Evolutionary conservation across 1,139 yeast genomes (phyloP).

Genomic region (Blastobotrys capitulatus): DNA sequence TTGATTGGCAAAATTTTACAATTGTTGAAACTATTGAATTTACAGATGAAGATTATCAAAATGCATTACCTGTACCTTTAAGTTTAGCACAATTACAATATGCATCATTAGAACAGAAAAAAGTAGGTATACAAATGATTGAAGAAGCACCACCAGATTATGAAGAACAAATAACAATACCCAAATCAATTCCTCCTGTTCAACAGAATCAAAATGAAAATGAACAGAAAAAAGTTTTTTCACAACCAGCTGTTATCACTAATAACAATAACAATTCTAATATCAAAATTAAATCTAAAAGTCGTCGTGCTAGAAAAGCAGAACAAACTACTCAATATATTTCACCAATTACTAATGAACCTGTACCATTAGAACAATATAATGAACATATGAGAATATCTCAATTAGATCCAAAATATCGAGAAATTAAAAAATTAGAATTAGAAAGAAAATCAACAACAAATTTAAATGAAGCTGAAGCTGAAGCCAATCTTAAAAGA

Average conservation of each 20-base stretch:
- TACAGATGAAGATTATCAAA: conserved; percentile 57
- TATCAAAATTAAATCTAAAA: conserved; percentile 63
- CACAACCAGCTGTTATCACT: neutral
- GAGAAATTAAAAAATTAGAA: conserved; percentile 58
- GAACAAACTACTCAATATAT: conserved; percentile 35
- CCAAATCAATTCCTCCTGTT: too few species aligned
- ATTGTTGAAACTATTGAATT: conserved; percentile 67
- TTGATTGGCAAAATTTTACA: conserved; percentile 83
- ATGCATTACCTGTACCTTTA: conserved; percentile 58
- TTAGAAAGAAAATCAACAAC: conserved; percentile 57
- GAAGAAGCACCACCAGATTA: conserved; percentile 40
- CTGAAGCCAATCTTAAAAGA: conserved; percentile 66
- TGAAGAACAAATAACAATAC: conserved; percentile 19
- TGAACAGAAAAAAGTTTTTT: neutral
- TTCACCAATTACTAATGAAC: conserved; percentile 70
- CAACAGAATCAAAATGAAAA: conserved; percentile 18
- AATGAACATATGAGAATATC: conserved; percentile 69
- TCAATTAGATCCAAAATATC: conserved; percentile 73
- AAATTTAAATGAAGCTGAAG: conserved; percentile 64
- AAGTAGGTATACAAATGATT: conserved; percentile 25
- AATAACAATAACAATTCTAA: neutral
- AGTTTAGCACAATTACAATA: conserved; percentile 55
- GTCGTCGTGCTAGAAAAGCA: conserved; percentile 38
- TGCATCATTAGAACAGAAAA: conserved; percentile 52
- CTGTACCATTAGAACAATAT: conserved; percentile 66